Evolutionary conservation across 2,329 filamentous ascomycete genomes (phyloP), one percentile per base, ranked within the genome.

Genomic region (Botryotinia globosa): DNA sequence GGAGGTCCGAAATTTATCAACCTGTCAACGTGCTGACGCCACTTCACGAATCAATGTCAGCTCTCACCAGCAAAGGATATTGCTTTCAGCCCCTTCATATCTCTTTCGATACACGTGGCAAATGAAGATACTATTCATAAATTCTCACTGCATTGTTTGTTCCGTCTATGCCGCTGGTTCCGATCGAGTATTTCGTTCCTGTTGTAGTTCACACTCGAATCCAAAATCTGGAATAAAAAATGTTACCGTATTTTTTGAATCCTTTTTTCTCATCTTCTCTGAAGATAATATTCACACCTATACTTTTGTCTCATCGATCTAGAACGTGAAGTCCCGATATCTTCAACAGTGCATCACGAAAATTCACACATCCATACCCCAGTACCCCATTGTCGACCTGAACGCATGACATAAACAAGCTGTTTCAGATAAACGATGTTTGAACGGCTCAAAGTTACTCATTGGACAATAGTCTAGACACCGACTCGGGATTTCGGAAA

Each of bases 1-100:
- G 65, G 65, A 68, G 16, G 48, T 68, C 48, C 65, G 65, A 56
- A 63, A n/a, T 20, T n/a, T n/a, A 22, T 56, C 22, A 54, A 25
- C 42, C 20, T 32, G 48, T 56, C 10, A 42, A 68, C n/a, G 34
- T 56, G 65, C 65, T 44, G 48, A 68, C 65, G 37, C 48, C 48
- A 56, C 34, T 42, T 58, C 18, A 32, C 48, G 18, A 42, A 67
- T 42, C 37, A 29, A 32, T 18, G 48, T 68, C 65, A 68, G 65
- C 65, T 56, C 44, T 29, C 10, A 25, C 65, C 37, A 42, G 48
- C 65, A 56, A 51, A 56, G 18, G 18, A 42, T 5, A 56, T 32
- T 32, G 22, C 25, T 16, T 56, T 42, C 65, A 68, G 65, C 65
- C 48, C 37, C n/a, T 67, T 32, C 65, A 67, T 16, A 42, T 67